These are phyloP conservation scores for Solanum okadae DNA, from an alignment of 257 asterid genomes.

Conservation along the genomic window DNA sequence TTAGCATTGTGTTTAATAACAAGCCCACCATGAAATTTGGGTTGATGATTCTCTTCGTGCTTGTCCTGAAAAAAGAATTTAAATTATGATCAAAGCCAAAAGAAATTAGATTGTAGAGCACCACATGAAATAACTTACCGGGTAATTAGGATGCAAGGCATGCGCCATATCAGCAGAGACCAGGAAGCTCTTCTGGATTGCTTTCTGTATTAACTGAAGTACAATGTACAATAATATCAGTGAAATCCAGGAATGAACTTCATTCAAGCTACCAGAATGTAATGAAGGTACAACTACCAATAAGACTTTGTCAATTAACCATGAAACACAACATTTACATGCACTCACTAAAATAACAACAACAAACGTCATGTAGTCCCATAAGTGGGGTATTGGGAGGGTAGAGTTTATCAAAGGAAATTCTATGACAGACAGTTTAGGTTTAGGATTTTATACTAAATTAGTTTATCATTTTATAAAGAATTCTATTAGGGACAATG, in stretches of 20 bases:
- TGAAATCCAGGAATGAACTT: background rate
- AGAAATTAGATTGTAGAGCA: background rate
- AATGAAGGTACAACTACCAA: background rate
- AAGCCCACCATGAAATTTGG: constrained; percentile 88
- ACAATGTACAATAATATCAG: background rate
- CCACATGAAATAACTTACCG: constrained; percentile 29
- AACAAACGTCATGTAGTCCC: background rate
- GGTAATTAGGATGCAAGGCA: constrained; percentile 89
- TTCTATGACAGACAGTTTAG: background rate
- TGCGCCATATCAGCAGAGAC: constrained; percentile 99
- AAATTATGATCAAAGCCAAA: background rate
- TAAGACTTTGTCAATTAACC: background rate
- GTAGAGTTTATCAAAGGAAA: background rate
- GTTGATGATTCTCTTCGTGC: constrained; percentile 97
- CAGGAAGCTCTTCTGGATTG: constrained; percentile 84
- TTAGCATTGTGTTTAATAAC: constrained; percentile 91
- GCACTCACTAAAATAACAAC: background rate
- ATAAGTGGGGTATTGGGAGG: background rate
- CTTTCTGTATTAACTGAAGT: constrained; percentile 51
- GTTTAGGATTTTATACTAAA: background rate
- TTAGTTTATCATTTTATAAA: background rate
- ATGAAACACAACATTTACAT: background rate
- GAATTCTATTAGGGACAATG: background rate
- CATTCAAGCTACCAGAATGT: background rate
- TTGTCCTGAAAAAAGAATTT: constrained; percentile 49